A percentile compares a stretch with the other conserved stretches of the same genome.
Evolutionary conservation across 345 rosid genomes (phyloP).

Genomic region (Populus nigra): DNA sequence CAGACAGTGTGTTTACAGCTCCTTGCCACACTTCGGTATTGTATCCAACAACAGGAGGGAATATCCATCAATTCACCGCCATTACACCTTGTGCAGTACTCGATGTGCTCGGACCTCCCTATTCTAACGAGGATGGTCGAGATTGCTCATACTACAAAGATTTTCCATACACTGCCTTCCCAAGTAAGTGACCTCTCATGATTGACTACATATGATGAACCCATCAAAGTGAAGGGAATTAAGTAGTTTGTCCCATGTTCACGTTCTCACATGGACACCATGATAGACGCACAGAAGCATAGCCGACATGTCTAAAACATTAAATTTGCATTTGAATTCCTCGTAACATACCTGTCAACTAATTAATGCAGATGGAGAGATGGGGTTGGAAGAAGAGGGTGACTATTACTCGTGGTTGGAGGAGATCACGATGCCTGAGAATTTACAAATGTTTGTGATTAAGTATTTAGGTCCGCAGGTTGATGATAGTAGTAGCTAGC

Average conservation of each 20-base stretch:
- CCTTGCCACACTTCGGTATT: conserved; percentile 65
- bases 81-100: conserved; percentile 62
- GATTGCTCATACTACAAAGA: conserved; percentile 65
- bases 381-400: conserved; percentile 18
- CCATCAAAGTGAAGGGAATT: neutral
- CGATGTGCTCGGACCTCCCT: conserved; percentile 76
- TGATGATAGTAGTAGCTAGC: conserved; percentile 14
- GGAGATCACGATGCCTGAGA: conserved; percentile 57
- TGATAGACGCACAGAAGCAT: neutral
- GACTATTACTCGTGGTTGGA: conserved; percentile 42
- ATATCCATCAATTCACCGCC: conserved; percentile 64
- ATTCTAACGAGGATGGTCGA: conserved; percentile 51
- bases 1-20: conserved; percentile 36
- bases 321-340: neutral
- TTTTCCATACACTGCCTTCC: conserved; percentile 17
- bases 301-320: neutral
- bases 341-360: neutral
- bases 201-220: neutral
- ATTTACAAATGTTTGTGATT: conserved; percentile 48
- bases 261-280: neutral
- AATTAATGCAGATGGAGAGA: conserved; percentile 41
- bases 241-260: neutral
- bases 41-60: conserved; percentile 74
- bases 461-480: conserved; percentile 61
- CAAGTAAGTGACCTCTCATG: conserved; percentile 36